Evolutionary conservation across 1,284 basidiomycete genomes (phyloP).

Genomic region (Boletus mariae): DNA sequence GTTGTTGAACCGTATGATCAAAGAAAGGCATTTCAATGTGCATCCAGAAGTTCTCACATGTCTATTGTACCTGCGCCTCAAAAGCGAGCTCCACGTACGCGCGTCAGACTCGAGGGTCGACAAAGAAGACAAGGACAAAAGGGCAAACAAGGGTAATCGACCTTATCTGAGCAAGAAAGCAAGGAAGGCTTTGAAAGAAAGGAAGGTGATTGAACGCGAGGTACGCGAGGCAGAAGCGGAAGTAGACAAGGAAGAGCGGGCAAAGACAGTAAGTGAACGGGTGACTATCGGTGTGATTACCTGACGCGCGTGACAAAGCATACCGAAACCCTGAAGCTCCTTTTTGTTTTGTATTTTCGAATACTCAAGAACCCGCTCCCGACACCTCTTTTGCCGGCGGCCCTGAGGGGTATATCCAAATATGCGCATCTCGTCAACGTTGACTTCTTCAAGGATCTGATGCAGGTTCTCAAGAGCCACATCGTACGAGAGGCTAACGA

Average conservation of each 20-base stretch:
- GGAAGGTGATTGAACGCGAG: slow-evolving; percentile 85
- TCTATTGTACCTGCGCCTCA: slow-evolving; percentile 83
- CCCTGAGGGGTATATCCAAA: slow-evolving; percentile 87
- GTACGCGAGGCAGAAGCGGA: slow-evolving; percentile 93
- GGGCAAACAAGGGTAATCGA: slow-evolving; percentile 56
- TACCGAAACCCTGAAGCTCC: slow-evolving; percentile 96
- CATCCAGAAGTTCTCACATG: slow-evolving; percentile 87
- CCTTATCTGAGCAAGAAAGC: slow-evolving; percentile 80
- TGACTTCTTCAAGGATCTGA: slow-evolving; percentile 96
- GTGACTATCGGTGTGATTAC: slow-evolving; percentile 14
- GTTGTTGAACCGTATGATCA: slow-evolving; percentile 93
- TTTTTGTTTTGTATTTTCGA: slow-evolving; percentile 97
- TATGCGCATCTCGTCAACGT: slow-evolving; percentile 97
- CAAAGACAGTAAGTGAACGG: slow-evolving; percentile 59
- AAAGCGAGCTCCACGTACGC: slow-evolving; percentile 79
- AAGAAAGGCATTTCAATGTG: slow-evolving; percentile 87
- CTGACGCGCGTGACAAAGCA: slow-evolving; percentile 41
- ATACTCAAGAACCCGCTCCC: slow-evolving; percentile 88
- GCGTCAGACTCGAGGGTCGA: slow-evolving; percentile 67
- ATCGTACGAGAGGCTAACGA: slow-evolving; percentile 52
- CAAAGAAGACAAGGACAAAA: slow-evolving; percentile 49
- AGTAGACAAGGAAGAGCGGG: slow-evolving; percentile 89
- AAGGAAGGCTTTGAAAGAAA: slow-evolving; percentile 69
- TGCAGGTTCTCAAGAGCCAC: slow-evolving; percentile 82
- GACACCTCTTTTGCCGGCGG: slow-evolving; percentile 81